Base-by-base conservation (phyloP, 257 asterid genomes). In the Jacaranda mimosifolia region DNA sequence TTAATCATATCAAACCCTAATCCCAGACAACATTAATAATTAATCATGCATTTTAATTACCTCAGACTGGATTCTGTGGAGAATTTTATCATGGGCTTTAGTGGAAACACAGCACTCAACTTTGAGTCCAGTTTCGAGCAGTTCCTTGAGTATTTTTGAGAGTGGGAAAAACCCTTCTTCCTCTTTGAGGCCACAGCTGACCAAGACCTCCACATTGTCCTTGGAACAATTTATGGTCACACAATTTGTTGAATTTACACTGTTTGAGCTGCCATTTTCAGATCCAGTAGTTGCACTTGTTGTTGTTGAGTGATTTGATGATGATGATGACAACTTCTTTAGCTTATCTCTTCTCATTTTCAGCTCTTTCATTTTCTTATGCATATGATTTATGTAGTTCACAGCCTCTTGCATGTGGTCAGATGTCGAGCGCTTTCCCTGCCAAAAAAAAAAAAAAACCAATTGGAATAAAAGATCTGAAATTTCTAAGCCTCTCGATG, bases 351-450 rank as follows among this genome's bases (percentile, higher is more conserved):
- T 79, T 13, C 42, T 74, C 19, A 17, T 42, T 13, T 63, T 53
- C 56, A 84, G 17, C 57, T 80, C 73, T 62, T 56, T 17, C 7
- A 80, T 77, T 9, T 73, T 69, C 18, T 63, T 73, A 63, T 73
- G 75, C 76, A 69, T 76, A 32, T 84, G 59, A 55, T 69, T 77
- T 55, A 84, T 77, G 79, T 84, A 84, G 45, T 77, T 74, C 59
- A 64, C 79, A 51, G 83, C 83, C 70, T 10, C 79, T n/a, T 73
- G 76, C 85, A 81, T 65, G 43, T 70, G 79, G 74, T 84, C 87
- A 1, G 81, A 56, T 10, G 73, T n/a, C 7, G 87, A 71, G 8
- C 83, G 83, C 62, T 56, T 81, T 11, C 87, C 85, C 85, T 83
- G 38, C 9, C 45, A 40, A n/a, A n/a, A n/a, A n/a, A 26, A 26